Conservation (phyloP, 176 grass and related monocot species). For the Tuctoria greenei region DNA sequence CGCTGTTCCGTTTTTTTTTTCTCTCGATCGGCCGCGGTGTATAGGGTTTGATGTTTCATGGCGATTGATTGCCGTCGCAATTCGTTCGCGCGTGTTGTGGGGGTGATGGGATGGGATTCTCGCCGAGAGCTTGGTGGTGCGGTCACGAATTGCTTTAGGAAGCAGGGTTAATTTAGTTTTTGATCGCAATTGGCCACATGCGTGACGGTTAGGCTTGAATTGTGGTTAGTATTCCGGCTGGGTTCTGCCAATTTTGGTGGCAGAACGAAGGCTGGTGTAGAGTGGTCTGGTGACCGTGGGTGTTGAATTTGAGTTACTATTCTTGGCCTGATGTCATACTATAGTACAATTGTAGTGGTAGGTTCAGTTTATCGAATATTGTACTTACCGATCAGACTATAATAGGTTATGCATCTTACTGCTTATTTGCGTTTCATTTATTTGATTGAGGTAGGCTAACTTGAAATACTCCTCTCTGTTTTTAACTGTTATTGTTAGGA, state of each 20-base stretch:
- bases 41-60: background rate
- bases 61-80: background rate
- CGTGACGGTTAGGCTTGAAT: background rate
- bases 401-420: background rate
- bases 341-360: background rate
- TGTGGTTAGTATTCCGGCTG: background rate
- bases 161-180: slow-evolving; percentile 4
- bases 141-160: background rate
- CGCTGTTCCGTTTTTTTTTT: background rate
- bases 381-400: background rate
- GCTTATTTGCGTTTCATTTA: slow-evolving; percentile 3
- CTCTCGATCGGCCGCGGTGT: background rate
- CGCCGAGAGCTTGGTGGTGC: background rate
- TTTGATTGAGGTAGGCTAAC: background rate
- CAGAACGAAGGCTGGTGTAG: background rate
- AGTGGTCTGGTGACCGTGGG: background rate
- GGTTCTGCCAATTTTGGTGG: background rate
- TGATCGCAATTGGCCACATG: background rate
- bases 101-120: background rate
- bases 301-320: background rate
- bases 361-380: background rate
- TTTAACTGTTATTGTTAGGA: too few relatives aligned
- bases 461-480: background rate
- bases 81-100: background rate
- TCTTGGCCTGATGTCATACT: background rate